phyloP scores from a whole-genome alignment of 164 flowering plant species.

The grape (Vitis vinifera) region DNA sequence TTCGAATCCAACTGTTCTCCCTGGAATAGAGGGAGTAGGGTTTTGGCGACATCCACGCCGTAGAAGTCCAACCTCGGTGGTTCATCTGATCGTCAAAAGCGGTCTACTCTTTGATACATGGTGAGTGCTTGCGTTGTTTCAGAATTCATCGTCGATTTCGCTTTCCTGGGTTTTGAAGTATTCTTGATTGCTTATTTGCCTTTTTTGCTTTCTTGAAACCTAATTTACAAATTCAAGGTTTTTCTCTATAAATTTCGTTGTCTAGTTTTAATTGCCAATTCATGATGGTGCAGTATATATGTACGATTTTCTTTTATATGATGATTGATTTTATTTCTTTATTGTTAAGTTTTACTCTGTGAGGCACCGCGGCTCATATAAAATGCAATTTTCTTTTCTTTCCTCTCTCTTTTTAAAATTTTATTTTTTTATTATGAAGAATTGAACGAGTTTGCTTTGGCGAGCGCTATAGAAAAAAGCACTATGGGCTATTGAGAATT shows the following conservation, averaged over 20 bases:
- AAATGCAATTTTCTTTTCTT: no score
- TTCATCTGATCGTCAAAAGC: neutral
- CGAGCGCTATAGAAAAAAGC: no score
- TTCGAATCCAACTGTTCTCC: conserved; percentile 7
- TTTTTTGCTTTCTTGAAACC: neutral
- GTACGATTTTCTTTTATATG: no score
- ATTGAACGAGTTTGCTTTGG: no score
- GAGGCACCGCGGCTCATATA: no score
- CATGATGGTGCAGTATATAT: no score
- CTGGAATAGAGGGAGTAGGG: neutral
- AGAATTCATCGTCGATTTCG: conserved; percentile 10
- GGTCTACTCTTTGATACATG: neutral
- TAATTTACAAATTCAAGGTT: neutral
- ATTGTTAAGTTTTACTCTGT: no score
- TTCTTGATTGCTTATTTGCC: neutral
- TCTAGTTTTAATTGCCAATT: no score
- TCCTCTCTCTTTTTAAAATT: no score
- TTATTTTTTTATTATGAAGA: no score
- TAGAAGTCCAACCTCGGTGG: neutral
- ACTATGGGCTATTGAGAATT: no score
- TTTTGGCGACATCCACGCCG: conserved; percentile 4
- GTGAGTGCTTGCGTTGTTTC: neutral
- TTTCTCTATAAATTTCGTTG: neutral
- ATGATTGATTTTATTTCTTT: no score
- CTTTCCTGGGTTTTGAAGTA: conserved; percentile 1